phyloP scores from a whole-genome alignment of 1,139 yeast genomes.

The Williopsis jadinii region DNA sequence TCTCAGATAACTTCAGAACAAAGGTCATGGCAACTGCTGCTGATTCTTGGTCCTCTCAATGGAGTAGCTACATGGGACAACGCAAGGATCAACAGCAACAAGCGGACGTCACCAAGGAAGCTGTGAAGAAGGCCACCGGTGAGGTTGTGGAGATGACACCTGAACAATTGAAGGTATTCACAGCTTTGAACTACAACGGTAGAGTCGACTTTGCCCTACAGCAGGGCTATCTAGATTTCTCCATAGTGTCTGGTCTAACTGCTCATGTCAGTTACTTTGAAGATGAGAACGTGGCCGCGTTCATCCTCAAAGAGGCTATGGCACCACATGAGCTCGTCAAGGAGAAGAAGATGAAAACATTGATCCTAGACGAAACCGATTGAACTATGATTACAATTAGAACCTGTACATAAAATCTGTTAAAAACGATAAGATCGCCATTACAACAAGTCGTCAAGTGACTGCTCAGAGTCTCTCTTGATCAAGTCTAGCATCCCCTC shows the following conservation, averaged over 20 bases:
- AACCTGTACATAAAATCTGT: neutral
- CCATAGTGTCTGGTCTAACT: slow-evolving; percentile 70
- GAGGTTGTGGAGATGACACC: slow-evolving; percentile 23
- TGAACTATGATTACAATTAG: neutral
- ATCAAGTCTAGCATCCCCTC: slow-evolving; percentile 86
- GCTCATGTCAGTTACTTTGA: slow-evolving; percentile 89
- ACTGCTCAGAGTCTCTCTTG: slow-evolving; percentile 74
- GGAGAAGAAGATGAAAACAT: slow-evolving; percentile 8
- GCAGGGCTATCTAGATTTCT: slow-evolving; percentile 74
- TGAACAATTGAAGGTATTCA: slow-evolving; percentile 31
- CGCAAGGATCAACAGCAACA: slow-evolving; percentile 1
- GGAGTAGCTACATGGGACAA: slow-evolving; percentile 7
- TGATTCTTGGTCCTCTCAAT: slow-evolving; percentile 9
- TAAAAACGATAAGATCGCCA: neutral
- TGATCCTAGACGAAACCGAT: neutral
- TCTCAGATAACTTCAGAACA: slow-evolving; percentile 36
- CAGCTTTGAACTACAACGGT: slow-evolving; percentile 55
- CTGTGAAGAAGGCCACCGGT: slow-evolving; percentile 16
- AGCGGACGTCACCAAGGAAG: slow-evolving; percentile 14
- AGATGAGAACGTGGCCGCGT: slow-evolving; percentile 78
- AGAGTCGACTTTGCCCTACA: slow-evolving; percentile 78
- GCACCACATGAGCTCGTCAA: slow-evolving; percentile 11
- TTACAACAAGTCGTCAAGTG: slow-evolving; percentile 41
- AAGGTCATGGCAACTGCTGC: slow-evolving; percentile 13
- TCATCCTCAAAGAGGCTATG: slow-evolving; percentile 51